phyloP scores from a whole-genome alignment of 1,139 yeast genomes.

The Yueomyces sp. region DNA sequence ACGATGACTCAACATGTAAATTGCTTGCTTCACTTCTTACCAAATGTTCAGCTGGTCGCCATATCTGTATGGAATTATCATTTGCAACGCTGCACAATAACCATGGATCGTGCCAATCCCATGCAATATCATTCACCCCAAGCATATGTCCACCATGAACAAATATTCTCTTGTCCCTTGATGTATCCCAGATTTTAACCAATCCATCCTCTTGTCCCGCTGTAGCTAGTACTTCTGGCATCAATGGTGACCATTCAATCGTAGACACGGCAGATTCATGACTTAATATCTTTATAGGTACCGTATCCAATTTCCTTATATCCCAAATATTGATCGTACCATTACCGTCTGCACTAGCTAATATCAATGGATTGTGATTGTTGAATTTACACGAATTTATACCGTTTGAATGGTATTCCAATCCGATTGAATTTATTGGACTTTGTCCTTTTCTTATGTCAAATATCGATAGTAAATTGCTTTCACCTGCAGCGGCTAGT shows the following conservation, averaged over 20 bases:
- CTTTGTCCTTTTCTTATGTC: constrained; percentile 33
- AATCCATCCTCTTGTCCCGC: constrained; percentile 57
- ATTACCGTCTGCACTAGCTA: constrained; percentile 61
- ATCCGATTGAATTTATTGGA: constrained; percentile 9
- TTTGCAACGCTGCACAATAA: constrained; percentile 74
- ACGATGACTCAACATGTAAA: too few relatives aligned
- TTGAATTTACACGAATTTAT: constrained; percentile 59
- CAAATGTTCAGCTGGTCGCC: constrained; percentile 45
- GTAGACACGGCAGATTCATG: constrained; percentile 57
- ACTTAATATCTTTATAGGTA: constrained; percentile 21
- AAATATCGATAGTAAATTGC: constrained; percentile 33
- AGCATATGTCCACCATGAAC: constrained; percentile 86
- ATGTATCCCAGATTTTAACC: constrained; percentile 59
- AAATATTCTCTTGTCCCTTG: constrained; percentile 35
- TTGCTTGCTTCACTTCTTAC: constrained; percentile 3
- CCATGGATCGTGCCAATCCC: constrained; percentile 78
- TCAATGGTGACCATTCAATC: constrained; percentile 67
- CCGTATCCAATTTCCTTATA: constrained; percentile 33
- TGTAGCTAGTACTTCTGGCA: constrained; percentile 50
- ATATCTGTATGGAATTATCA: constrained; percentile 78
- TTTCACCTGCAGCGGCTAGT: constrained; percentile 47
- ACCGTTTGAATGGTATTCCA: constrained; percentile 31
- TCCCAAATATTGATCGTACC: constrained; percentile 62
- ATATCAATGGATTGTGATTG: constrained; percentile 37
- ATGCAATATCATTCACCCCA: constrained; percentile 73